Conservation (phyloP, 2,329 filamentous ascomycete species). For the Diaporthe eres region DNA sequence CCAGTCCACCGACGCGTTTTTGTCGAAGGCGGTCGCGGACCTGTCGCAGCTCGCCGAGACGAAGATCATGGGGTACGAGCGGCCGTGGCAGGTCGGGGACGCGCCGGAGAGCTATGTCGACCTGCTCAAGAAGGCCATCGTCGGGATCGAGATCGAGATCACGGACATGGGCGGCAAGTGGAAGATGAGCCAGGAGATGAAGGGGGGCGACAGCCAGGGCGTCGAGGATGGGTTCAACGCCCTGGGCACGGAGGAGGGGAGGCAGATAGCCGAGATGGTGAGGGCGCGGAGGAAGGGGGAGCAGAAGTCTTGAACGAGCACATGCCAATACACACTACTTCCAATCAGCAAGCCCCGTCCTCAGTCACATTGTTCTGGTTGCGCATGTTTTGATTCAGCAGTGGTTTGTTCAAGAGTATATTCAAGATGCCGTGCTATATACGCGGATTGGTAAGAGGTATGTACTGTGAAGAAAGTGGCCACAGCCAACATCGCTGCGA, state of each 20-base stretch:
- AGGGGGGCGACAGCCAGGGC: constrained; percentile 66
- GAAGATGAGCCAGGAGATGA: constrained; percentile 77
- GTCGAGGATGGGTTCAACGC: constrained; percentile 69
- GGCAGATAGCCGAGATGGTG: constrained; percentile 52
- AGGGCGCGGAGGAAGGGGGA: constrained; percentile 35
- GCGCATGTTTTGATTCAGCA: background rate
- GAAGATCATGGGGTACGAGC: constrained; percentile 69
- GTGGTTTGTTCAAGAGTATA: background rate
- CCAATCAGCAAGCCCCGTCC: background rate
- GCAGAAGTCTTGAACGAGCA: background rate
- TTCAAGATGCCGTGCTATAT: constrained; percentile 10
- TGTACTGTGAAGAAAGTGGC: constrained; percentile 19
- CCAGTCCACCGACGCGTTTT: constrained; percentile 60
- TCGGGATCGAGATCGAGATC: constrained; percentile 73
- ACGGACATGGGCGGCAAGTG: constrained; percentile 71
- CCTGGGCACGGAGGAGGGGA: constrained; percentile 50
- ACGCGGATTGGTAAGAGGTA: constrained; percentile 11
- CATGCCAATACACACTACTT: background rate
- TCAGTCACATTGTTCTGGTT: background rate
- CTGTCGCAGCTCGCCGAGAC: constrained; percentile 64
- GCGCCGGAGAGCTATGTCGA: constrained; percentile 70
- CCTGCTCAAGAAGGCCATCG: constrained; percentile 70
- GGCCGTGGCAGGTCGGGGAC: constrained; percentile 70
- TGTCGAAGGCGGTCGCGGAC: constrained; percentile 66
- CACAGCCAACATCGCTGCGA: no score